Evolutionary conservation across 805 yeast genomes (phyloP).

Genomic region (Groenewaldozyma salmanticensis): DNA sequence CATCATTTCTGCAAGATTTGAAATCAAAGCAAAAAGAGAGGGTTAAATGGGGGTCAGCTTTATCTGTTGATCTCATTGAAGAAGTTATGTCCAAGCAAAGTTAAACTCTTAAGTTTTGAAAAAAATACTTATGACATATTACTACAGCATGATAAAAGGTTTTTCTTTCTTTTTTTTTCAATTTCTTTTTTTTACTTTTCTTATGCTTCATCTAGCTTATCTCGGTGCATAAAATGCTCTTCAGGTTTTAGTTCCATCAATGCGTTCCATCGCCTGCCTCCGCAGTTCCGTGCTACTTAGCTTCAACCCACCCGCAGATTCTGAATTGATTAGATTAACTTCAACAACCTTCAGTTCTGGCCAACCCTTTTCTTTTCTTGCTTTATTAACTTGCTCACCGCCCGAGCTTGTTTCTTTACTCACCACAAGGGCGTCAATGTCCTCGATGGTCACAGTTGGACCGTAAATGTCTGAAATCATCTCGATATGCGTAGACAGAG

Average conservation of each 20-base stretch:
- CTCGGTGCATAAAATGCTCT: too few relatives aligned
- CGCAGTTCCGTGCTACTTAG: conserved; percentile 80
- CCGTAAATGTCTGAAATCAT: conserved; percentile 85
- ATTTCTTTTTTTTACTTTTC: background rate
- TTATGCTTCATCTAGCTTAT: too few relatives aligned
- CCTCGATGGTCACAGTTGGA: conserved; percentile 70
- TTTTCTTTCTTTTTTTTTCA: background rate
- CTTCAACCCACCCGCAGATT: conserved; percentile 47
- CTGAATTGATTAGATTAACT: conserved; percentile 60
- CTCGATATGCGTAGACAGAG: conserved; percentile 39
- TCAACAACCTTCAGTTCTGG: conserved; percentile 40
- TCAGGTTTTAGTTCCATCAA: too few relatives aligned
- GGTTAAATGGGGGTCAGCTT: conserved; percentile 57
- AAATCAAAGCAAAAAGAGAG: conserved; percentile 40
- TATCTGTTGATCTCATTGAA: conserved; percentile 44
- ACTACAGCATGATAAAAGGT: background rate
- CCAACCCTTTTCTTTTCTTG: conserved; percentile 50
- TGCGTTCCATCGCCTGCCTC: conserved; percentile 28
- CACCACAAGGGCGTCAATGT: conserved; percentile 71
- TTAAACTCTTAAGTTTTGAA: background rate
- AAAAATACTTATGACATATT: background rate
- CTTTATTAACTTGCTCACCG: conserved; percentile 59
- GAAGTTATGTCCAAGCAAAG: conserved; percentile 25
- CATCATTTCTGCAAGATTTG: conserved; percentile 32
- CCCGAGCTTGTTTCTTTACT: conserved; percentile 75